Evolutionary conservation across 2,329 filamentous ascomycete species (phyloP), one percentile per base, ranked within the genome.

Genomic region (Nannizzia gypsea): DNA sequence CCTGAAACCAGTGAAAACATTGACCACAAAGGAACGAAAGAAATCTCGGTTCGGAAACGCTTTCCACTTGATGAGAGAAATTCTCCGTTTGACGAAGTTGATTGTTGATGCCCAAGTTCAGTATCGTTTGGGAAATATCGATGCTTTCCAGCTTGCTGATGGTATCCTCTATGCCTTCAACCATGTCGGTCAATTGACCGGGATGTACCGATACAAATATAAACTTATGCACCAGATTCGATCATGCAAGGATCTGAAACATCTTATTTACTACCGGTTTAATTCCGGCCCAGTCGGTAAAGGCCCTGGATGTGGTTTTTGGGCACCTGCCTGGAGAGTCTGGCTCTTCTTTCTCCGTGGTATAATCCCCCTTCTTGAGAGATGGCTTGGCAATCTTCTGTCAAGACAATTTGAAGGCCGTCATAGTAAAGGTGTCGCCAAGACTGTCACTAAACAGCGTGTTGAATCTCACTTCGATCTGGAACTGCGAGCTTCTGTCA

Each of bases 181-280:
- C 76, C 93, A 99, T 67, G 93, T 99, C 60, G 93, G 93, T 63
- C 95, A 99, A 74, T 80, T 99, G 63, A 99, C 93, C 15, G 93
- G 93, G 72, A 99, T 99, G 93, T 99, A 99, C 76, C 88, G 93
- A 63, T 99, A 99, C 82, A 99, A 99, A 80, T 99, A 99, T 80
- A 99, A 99, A 80, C 81, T 99, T 60, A 99, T 99, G 93, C 93
- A 99, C 73, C 93, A 99, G 74, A 99, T 99, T 68, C 89, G 93
- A 67, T 95, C 93, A 0, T 99, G 93, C 80, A 99, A 99, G 76
- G 93, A 99, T 76, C 74, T 99, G 71, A 99, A 99, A 82, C 93
- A 99, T 82, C 78, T 99, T 63, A 97, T 99, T 66, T 99, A 99
- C 78, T 97, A 97, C 74, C 88, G 92, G 56, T 99, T 99, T 78